A percentile compares a stretch with the other conserved stretches of the same genome.
phyloP scores from a whole-genome alignment of 2,329 filamentous ascomycete species.

The Hypoxylon sp. region DNA sequence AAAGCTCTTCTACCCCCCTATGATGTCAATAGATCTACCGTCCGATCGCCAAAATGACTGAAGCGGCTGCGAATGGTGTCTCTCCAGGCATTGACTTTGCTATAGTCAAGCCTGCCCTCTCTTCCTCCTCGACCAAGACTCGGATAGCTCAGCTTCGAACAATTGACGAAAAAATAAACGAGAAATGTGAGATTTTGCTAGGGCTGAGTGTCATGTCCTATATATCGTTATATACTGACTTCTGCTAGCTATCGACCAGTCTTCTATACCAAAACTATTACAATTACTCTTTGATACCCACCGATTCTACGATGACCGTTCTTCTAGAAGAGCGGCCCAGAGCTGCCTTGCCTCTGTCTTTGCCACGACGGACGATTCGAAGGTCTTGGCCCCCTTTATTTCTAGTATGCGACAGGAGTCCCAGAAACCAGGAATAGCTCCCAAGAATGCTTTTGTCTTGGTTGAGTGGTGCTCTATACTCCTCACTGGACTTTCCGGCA shows the following conservation, averaged over 20 bases:
- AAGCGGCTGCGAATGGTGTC: conserved; percentile 59
- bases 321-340: conserved; percentile 85
- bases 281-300: conserved; percentile 87
- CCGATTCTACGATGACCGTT: conserved; percentile 85
- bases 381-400: conserved; percentile 73
- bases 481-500: conserved; percentile 75
- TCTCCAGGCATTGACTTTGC: conserved; percentile 62
- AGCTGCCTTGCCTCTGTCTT: conserved; percentile 79
- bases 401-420: conserved; percentile 77
- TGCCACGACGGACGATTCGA: conserved; percentile 65
- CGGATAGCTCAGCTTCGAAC: conserved; percentile 66
- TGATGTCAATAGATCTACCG: conserved; percentile 52
- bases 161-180: conserved; percentile 67
- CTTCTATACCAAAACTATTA: conserved; percentile 68
- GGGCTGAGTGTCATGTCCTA: background rate
- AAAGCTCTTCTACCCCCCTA: conserved; percentile 28
- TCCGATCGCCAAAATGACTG: conserved; percentile 61
- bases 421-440: conserved; percentile 80
- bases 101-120: conserved; percentile 62
- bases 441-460: conserved; percentile 86
- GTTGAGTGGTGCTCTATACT: conserved; percentile 89
- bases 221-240: conserved; percentile 8
- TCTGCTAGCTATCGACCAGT: conserved; percentile 59
- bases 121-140: conserved; percentile 70
- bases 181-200: conserved; percentile 30